A percentile compares a stretch with the other conserved stretches of the same genome.
phyloP scores from a whole-genome alignment of 768 basidiomycete genomes.

The Rhodotorula kratochvilovae region DNA sequence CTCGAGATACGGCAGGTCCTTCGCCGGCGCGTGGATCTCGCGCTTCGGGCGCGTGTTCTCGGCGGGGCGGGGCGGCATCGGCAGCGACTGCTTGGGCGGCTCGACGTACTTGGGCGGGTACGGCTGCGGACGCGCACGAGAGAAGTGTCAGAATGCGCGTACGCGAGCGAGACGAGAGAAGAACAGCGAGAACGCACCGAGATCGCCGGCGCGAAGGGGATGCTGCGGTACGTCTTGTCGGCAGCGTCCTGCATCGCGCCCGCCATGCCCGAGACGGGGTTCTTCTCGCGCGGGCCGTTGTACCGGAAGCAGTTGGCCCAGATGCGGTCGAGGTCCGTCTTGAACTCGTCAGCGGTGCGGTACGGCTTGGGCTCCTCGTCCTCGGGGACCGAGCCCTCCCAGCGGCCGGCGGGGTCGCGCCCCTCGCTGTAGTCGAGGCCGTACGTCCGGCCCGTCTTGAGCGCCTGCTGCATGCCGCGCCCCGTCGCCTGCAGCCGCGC shows the following conservation, averaged over 20 bases:
- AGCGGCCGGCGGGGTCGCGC: conserved; percentile 41
- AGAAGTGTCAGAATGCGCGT: background rate
- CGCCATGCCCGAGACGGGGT: conserved; percentile 65
- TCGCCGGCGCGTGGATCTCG: conserved; percentile 93
- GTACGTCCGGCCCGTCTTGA: conserved; percentile 17
- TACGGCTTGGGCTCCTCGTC: conserved; percentile 55
- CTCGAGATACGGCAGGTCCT: conserved; percentile 72
- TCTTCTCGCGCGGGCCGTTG: conserved; percentile 80
- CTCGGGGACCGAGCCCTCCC: conserved; percentile 42
- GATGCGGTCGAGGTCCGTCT: conserved; percentile 76
- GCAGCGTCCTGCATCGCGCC: conserved; percentile 76
- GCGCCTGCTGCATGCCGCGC: conserved; percentile 25
- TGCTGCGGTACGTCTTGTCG: conserved; percentile 78
- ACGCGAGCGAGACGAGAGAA: background rate
- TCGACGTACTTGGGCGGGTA: conserved; percentile 29
- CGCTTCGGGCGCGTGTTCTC: conserved; percentile 73
- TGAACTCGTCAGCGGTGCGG: conserved; percentile 68
- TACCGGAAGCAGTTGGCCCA: conserved; percentile 84
- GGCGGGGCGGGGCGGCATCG: conserved; percentile 66
- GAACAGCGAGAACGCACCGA: background rate
- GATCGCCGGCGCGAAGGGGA: conserved; percentile 60
- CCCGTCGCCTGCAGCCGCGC: conserved; percentile 60
- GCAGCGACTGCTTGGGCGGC: conserved; percentile 9
- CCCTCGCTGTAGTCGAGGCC: conserved; percentile 39
- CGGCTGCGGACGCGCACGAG: conserved; percentile 10